Evolutionary conservation across 345 rosid genomes (phyloP).

Genomic region (Arabis alpina): DNA sequence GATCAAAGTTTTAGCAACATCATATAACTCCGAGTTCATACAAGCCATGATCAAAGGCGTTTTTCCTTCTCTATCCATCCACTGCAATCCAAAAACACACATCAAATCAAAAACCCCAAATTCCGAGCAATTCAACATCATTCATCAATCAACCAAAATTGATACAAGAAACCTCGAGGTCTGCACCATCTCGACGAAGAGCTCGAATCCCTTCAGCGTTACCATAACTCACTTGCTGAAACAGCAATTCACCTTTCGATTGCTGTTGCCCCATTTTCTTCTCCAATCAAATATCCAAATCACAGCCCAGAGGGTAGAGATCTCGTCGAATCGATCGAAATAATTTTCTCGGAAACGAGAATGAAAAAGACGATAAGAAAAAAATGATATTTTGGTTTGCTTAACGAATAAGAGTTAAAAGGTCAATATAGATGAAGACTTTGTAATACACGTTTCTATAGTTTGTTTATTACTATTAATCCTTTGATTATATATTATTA

Average conservation of each 20-base stretch:
- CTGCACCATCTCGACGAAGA: constrained; percentile 78
- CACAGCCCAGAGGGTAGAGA: neutral
- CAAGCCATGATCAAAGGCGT: constrained; percentile 89
- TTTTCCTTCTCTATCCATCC: constrained; percentile 91
- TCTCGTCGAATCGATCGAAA: constrained; percentile 14
- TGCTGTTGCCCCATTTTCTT: constrained; percentile 84
- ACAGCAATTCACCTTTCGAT: constrained; percentile 89
- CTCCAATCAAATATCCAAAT: neutral
- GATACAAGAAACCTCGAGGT: constrained; percentile 70
- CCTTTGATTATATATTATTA: too few species aligned
- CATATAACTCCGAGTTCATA: constrained; percentile 61
- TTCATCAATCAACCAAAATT: neutral
- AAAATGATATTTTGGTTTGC: constrained; percentile 1
- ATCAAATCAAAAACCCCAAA: constrained; percentile 12
- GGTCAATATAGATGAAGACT: neutral
- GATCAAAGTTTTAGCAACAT: constrained; percentile 80
- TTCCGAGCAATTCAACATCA: neutral
- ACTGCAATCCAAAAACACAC: constrained; percentile 49
- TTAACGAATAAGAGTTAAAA: constrained; percentile 21
- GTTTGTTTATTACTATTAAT: neutral
- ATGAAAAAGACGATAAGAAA: neutral
- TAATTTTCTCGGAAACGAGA: neutral
- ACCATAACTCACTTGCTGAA: constrained; percentile 77
- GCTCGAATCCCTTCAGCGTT: constrained; percentile 79
- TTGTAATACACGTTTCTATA: constrained; percentile 5